phyloP scores from a whole-genome alignment of 257 asterid genomes.

The Solanum ossicruentum region DNA sequence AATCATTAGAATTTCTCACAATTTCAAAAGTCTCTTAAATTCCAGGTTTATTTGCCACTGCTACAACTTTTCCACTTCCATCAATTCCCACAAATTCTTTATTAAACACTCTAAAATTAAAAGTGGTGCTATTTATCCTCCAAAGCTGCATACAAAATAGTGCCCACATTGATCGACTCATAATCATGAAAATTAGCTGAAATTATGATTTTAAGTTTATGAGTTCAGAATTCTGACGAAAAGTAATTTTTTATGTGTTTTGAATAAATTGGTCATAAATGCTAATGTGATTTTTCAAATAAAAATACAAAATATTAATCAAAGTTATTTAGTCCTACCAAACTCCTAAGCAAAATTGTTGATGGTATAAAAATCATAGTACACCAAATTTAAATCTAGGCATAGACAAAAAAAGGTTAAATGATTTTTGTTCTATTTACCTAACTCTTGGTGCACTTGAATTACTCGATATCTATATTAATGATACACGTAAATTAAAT shows the following conservation, averaged over 20 bases:
- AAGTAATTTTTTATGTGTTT: too few species aligned
- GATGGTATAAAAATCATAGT: not conserved
- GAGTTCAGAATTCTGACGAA: not conserved
- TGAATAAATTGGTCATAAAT: not conserved
- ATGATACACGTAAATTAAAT: not conserved
- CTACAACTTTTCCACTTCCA: slow-evolving; percentile 11
- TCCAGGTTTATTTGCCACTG: slow-evolving; percentile 17
- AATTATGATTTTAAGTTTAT: not conserved
- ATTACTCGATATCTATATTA: not conserved
- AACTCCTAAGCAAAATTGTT: not conserved
- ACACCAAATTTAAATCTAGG: not conserved
- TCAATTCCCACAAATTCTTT: slow-evolving; percentile 51
- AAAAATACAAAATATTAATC: not conserved
- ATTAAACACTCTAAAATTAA: slow-evolving; percentile 52
- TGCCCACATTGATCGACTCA: too few species aligned
- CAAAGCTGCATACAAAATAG: slow-evolving; percentile 31
- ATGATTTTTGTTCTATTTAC: not conserved
- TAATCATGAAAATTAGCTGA: too few species aligned
- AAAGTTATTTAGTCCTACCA: not conserved
- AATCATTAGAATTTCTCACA: slow-evolving; percentile 26
- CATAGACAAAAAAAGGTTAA: not conserved
- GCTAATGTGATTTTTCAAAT: not conserved
- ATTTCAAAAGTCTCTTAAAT: slow-evolving; percentile 30
- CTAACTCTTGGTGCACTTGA: not conserved
- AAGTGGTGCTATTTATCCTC: slow-evolving; percentile 49